Percentiles rank a stretch among this genome's conserved stretches.
Evolutionary conservation across 2,329 filamentous ascomycete genomes (phyloP).

Genomic region (Bertia moriformis): DNA sequence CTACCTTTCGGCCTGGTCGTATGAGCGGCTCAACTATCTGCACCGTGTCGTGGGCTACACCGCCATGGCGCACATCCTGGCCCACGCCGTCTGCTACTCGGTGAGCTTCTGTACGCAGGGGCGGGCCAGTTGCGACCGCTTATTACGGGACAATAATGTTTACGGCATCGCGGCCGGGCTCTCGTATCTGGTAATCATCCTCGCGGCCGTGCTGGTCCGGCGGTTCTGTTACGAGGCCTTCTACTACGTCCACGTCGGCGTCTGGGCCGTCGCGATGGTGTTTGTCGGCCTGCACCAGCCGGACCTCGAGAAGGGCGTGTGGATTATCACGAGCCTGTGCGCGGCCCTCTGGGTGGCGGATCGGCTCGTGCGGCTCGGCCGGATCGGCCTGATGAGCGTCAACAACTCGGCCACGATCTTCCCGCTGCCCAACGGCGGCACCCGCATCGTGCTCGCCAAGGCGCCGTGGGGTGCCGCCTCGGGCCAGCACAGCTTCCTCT

Average conservation of each 20-base stretch:
- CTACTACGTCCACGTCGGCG: slow-evolving; percentile 33
- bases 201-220: slow-evolving; percentile 23
- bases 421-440: slow-evolving; percentile 36
- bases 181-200: slow-evolving; percentile 26
- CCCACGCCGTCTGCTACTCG: slow-evolving; percentile 29
- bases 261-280: slow-evolving; percentile 31
- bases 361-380: slow-evolving; percentile 27
- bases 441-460: slow-evolving; percentile 37
- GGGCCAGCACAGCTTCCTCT: slow-evolving; percentile 49
- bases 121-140: slow-evolving; percentile 9
- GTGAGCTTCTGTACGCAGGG: slow-evolving; percentile 19
- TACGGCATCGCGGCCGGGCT: slow-evolving; percentile 31
- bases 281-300: slow-evolving; percentile 36
- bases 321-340: slow-evolving; percentile 24
- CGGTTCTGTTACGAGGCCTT: slow-evolving; percentile 37
- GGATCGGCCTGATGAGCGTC: slow-evolving; percentile 25
- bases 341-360: slow-evolving; percentile 34
- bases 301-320: slow-evolving; percentile 18
- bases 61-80: slow-evolving; percentile 26
- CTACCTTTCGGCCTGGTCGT: slow-evolving; percentile 35
- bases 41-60: slow-evolving; percentile 37
- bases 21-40: slow-evolving; percentile 42
- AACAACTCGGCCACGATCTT: slow-evolving; percentile 37
- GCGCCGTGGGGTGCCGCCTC: slow-evolving; percentile 26
- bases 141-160: slow-evolving; percentile 23